A percentile compares a stretch with the other conserved stretches of the same genome.
These are phyloP conservation scores for Myxozyma lipomycoides DNA, from an alignment of 805 yeast species.

Conservation along the genomic window DNA sequence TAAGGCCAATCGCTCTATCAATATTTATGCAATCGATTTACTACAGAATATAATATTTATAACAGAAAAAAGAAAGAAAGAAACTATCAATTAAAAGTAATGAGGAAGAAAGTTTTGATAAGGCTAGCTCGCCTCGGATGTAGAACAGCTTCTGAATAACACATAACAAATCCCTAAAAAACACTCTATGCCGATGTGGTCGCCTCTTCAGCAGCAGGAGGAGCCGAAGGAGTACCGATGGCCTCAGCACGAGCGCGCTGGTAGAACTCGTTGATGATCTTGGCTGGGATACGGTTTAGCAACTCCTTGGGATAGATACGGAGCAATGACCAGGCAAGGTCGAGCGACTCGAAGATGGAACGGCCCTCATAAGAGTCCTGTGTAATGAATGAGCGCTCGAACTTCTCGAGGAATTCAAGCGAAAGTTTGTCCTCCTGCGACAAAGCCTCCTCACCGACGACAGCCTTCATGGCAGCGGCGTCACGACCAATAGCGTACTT, in stretches of 20 bases:
- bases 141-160: too few species aligned
- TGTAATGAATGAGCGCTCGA: slow-evolving; percentile 88
- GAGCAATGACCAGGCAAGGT: slow-evolving; percentile 95
- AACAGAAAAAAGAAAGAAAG: background rate
- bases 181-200: slow-evolving; percentile 2
- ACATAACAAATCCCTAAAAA: too few species aligned
- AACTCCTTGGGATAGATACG: slow-evolving; percentile 99
- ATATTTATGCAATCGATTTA: background rate
- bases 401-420: slow-evolving; percentile 94
- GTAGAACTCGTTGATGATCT: slow-evolving; percentile 91
- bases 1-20: too few species aligned
- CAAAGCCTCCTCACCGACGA: slow-evolving; percentile 99
- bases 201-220: slow-evolving; percentile 14
- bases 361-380: slow-evolving; percentile 98
- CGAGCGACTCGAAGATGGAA: slow-evolving; percentile 89
- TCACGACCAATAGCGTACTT: slow-evolving; percentile 99
- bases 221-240: background rate
- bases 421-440: slow-evolving; percentile 97
- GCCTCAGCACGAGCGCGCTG: slow-evolving; percentile 44
- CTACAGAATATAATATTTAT: background rate
- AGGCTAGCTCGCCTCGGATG: too few species aligned
- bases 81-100: background rate
- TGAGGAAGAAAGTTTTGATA: too few species aligned
- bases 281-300: slow-evolving; percentile 97
- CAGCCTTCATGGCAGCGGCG: slow-evolving; percentile 99